Base-by-base conservation (phyloP, 1,284 basidiomycete species). In the Microbotryum violaceum region DNA sequence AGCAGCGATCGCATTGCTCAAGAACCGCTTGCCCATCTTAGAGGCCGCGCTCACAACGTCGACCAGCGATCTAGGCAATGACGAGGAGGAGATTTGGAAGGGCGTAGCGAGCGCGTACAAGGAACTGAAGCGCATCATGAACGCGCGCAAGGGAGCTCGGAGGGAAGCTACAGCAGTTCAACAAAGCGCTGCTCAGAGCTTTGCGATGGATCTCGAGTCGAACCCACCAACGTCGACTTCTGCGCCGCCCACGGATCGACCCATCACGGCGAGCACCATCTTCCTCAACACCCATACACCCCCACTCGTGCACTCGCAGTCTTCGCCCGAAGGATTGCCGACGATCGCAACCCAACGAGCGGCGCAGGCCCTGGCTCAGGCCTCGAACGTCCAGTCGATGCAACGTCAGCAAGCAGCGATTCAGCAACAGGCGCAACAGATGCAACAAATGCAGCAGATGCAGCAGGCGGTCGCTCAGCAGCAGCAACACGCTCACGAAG, bases 81-180 rank as follows among this genome's bases (percentile, higher is more conserved):
- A 69, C 54, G 67, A 69, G 52, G 67, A 66, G 52, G 65, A 69
- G 57, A 69, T 69, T 21, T 69, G 67, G 67, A 69, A 67, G 52
- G 67, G 67, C 3, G 63, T 69, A 21, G 67, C 66, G 57, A 60
- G 62, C 12, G 63, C 67, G 20, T 69, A 58, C 37, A 61, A 64
- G 29, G 67, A 69, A 50, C 23, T 69, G 51, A 58, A 58, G 59
- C 50, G 65, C 10, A 62, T 69, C 37, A 69, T 69, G 67, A 27
- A 33, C 16, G 49, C 54, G 1, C 44, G 67, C 18, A 62, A 57
- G 46, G 62, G 60, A 8, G 51, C 31, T n/a, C 53, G 59, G 53
- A 54, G 56, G 25, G 44, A 42, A 23, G 18, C 49, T n/a, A 18
- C 8, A 4, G 51, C 49, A 2, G 44, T 48, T 10, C 27, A 23